These are phyloP conservation scores for Chaetoceros muelleri DNA, from an alignment of 108 stramenopile genomes.

Conservation along the genomic window DNA sequence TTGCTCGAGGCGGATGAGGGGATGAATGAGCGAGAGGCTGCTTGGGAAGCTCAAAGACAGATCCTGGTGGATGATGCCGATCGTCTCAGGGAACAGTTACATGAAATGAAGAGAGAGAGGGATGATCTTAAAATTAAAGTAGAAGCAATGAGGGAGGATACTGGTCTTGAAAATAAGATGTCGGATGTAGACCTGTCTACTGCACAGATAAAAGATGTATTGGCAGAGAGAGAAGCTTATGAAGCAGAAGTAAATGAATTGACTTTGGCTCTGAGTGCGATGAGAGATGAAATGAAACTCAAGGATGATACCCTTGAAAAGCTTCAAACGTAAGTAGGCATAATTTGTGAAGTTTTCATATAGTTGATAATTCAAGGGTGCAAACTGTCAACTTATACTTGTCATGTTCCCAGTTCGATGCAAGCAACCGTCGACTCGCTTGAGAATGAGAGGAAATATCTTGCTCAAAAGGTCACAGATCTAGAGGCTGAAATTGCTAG, in stretches of 20 bases:
- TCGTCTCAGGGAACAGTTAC: conserved; percentile 55
- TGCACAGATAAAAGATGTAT: conserved; percentile 36
- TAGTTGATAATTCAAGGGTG: not conserved
- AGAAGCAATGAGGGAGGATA: conserved; percentile 32
- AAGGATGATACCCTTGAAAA: conserved; percentile 48
- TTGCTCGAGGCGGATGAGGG: conserved; percentile 72
- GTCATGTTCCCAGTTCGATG: conserved; percentile 5
- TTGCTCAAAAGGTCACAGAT: conserved; percentile 29
- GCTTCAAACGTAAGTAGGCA: conserved; percentile 19
- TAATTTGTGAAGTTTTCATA: not conserved
- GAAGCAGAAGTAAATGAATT: conserved; percentile 76
- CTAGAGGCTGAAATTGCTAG: conserved; percentile 46
- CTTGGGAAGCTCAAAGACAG: conserved; percentile 77
- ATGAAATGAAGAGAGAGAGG: conserved; percentile 50
- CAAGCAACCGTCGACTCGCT: conserved; percentile 39
- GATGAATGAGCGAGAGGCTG: conserved; percentile 71
- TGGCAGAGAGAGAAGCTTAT: conserved; percentile 75
- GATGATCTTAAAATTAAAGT: conserved; percentile 67
- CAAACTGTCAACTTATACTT: not conserved
- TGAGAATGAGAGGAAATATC: conserved; percentile 35
- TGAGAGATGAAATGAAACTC: conserved; percentile 54
- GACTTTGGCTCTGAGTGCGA: conserved; percentile 51
- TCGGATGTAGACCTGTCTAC: not conserved
- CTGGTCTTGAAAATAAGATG: conserved; percentile 1
- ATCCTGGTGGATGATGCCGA: conserved; percentile 80